Evolutionary conservation across 305 asterid species (phyloP).

Genomic region (Striga hermonthica): DNA sequence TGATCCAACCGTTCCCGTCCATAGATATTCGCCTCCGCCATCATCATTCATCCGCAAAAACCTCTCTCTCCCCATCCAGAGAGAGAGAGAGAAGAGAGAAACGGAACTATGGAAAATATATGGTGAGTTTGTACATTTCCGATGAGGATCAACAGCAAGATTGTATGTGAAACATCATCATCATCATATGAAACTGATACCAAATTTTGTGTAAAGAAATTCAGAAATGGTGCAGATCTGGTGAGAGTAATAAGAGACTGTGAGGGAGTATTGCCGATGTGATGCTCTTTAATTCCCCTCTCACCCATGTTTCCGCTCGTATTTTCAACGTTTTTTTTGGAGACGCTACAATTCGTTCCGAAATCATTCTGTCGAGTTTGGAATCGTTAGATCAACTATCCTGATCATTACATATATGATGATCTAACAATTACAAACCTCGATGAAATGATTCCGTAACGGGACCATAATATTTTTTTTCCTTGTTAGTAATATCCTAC

Average conservation of each 20-base stretch:
- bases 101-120: slow-evolving; percentile 13
- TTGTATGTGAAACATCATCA: neutral
- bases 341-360: too few relatives aligned
- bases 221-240: slow-evolving; percentile 33
- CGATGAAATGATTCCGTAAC: too few relatives aligned
- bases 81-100: neutral
- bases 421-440: too few relatives aligned
- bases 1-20: slow-evolving; percentile 31
- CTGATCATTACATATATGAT: too few relatives aligned
- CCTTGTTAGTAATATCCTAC: too few relatives aligned
- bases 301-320: neutral
- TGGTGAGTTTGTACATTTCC: slow-evolving; percentile 24
- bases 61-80: slow-evolving; percentile 38
- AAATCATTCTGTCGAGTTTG: too few relatives aligned
- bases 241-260: neutral
- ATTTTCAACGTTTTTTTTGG: too few relatives aligned
- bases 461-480: too few relatives aligned
- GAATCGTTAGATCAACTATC: too few relatives aligned
- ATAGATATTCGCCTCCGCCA: slow-evolving; percentile 30
- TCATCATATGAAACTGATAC: neutral
- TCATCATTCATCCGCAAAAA: slow-evolving; percentile 28
- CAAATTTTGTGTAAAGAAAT: neutral
- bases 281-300: slow-evolving; percentile 3
- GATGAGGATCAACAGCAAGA: slow-evolving; percentile 1
- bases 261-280: slow-evolving; percentile 9